These are phyloP conservation scores for Fusarium goolgardi DNA, from an alignment of 2,329 filamentous ascomycete genomes.

Conservation along the genomic window DNA sequence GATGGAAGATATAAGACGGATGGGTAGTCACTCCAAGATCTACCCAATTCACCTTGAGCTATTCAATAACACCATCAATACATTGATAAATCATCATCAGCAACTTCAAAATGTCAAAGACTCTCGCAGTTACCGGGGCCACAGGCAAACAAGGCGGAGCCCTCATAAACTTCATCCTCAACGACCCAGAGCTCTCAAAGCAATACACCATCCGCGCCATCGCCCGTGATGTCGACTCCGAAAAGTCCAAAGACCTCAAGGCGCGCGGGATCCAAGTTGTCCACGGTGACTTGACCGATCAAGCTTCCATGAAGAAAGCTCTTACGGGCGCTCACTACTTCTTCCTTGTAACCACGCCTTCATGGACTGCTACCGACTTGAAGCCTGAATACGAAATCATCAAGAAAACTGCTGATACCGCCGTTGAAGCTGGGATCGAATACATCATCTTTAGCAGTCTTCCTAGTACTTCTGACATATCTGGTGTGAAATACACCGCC, in stretches of 20 bases:
- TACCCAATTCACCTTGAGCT: not conserved
- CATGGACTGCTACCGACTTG: slow-evolving; percentile 51
- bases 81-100: not conserved
- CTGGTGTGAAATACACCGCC: slow-evolving; percentile 50
- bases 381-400: slow-evolving; percentile 53
- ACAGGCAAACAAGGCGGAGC: slow-evolving; percentile 65
- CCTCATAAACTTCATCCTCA: slow-evolving; percentile 58
- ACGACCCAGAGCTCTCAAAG: slow-evolving; percentile 57
- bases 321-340: slow-evolving; percentile 59
- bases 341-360: slow-evolving; percentile 60
- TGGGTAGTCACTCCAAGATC: not conserved
- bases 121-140: slow-evolving; percentile 62
- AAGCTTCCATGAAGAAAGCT: slow-evolving; percentile 54
- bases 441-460: slow-evolving; percentile 57
- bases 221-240: slow-evolving; percentile 57
- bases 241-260: slow-evolving; percentile 48
- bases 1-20: slow-evolving; percentile 7
- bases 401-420: slow-evolving; percentile 55
- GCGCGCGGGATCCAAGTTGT: slow-evolving; percentile 50
- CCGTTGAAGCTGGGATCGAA: slow-evolving; percentile 52
- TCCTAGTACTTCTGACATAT: slow-evolving; percentile 50
- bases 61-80: not conserved
- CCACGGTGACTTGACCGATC: slow-evolving; percentile 56
- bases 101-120: slow-evolving; percentile 46
- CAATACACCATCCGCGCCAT: slow-evolving; percentile 62